A percentile compares a stretch with the other conserved stretches of the same genome.
phyloP scores from a whole-genome alignment of 805 yeast genomes.

The Candida khao-thaluensis region DNA sequence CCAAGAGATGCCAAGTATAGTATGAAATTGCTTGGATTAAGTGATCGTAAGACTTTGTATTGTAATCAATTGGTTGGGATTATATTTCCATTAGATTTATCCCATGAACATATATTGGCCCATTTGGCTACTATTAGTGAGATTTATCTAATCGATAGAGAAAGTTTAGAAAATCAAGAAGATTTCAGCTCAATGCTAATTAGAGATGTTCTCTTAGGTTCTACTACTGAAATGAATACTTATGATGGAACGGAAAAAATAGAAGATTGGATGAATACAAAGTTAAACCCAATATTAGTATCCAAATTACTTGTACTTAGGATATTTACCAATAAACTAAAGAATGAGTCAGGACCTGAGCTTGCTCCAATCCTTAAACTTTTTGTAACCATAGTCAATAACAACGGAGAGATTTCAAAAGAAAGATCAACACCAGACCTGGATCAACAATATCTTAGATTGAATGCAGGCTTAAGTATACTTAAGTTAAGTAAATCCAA shows the following conservation, averaged over 20 bases:
- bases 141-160: conserved; percentile 49
- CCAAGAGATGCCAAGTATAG: conserved; percentile 67
- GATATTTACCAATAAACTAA: conserved; percentile 5
- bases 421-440: conserved; percentile 56
- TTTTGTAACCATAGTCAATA: conserved; percentile 62
- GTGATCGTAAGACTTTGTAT: conserved; percentile 38
- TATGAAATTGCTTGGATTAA: conserved; percentile 53
- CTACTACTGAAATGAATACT: not conserved
- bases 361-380: conserved; percentile 65
- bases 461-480: conserved; percentile 64
- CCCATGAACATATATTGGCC: conserved; percentile 44
- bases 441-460: conserved; percentile 60
- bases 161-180: conserved; percentile 48
- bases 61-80: conserved; percentile 37
- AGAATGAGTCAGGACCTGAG: conserved; percentile 31
- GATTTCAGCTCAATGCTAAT: conserved; percentile 61
- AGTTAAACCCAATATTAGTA: conserved; percentile 14
- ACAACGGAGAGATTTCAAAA: conserved; percentile 74
- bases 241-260: conserved; percentile 37
- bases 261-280: conserved; percentile 1
- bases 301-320: conserved; percentile 4
- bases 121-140: conserved; percentile 62
- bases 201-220: conserved; percentile 54
- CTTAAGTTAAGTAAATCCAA: conserved; percentile 63
- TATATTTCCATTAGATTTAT: conserved; percentile 51